Evolutionary conservation across 148 eudicot genomes (phyloP), one percentile per base, ranked within the genome.

Genomic region (Selenicereus undatus): DNA sequence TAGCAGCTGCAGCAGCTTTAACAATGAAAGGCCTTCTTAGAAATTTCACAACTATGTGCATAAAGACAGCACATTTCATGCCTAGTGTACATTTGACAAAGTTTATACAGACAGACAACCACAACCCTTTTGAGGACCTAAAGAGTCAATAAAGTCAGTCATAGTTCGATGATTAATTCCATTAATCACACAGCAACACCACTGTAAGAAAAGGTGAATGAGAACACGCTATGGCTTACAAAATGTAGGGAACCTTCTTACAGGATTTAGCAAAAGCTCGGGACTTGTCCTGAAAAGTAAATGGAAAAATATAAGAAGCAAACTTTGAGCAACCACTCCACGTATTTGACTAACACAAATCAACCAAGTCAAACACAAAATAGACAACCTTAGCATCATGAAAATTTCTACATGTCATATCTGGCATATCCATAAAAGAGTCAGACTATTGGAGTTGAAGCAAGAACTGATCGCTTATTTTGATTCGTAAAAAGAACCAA

Each of bases 211-310:
- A 21, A 13, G 42, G n/a, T 73, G 74, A 64, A 65, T 70, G 76
- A 76, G 73, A 78, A 78, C 74, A 76, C 75, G 27, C 21, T 32
- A 66, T 68, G 69, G 71, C 83, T 75, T 73, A 84, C 72, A 79
- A 80, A 79, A 75, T 48, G 76, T 51, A 75, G 26, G 64, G 45
- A 73, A 20, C 71, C 82, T 79, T 78, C 97, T 92, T 90, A 95
- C 99, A 81, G 99, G 92, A 86, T 95, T 95, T 66, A 95, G 92
- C 68, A 95, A 92, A 86, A 95, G 95, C 84, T 95, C 99, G 39
- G 99, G 88, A 86, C 97, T 92, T 74, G 97, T 93, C 97, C 99
- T 95, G 96, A 82, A 90, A 94, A 84, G 26, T 24, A 78, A 30
- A 81, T 64, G 26, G 39, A 42, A 27, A 82, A 78, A 74, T 35